Base-by-base conservation (phyloP, 2,329 filamentous ascomycete species). In the Plenodomus lindquistii region DNA sequence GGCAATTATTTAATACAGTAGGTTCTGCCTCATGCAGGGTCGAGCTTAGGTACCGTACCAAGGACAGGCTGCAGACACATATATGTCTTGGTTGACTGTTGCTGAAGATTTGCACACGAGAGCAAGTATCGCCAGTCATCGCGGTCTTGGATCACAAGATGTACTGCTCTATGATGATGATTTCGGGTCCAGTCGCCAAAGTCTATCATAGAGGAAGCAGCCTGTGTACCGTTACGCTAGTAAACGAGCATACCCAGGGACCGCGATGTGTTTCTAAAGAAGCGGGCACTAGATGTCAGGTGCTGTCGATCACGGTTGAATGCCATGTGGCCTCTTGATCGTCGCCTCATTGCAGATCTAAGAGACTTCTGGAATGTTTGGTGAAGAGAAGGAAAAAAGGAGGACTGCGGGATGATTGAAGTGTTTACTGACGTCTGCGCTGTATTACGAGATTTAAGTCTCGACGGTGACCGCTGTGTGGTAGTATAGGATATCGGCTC, bases 231-330 rank as follows among this genome's bases (percentile, higher is more conserved):
- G 22, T 39, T 40, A 18, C 43, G 21, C 20, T 16, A 36, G 8
- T 20, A 34, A 22, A 39, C 45, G 47, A 52, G 44, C 36, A 35
- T 40, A 37, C 36, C 43, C 41, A 46, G 50, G 48, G 31, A 46
- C 46, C 46, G 52, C 50, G 44, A 49, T 52, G 39, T 41, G 17
- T 37, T 42, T 37, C 18, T 48, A 48, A 13, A 31, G 11, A 15
- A 31, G 27, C 37, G 46, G 48, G 40, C 37, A 19, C 24, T 40
- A 41, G 35, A 40, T 24, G 20, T 31, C 18, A 31, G 15, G 27
- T 31, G 27, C 27, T 15, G 29, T 40, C 35, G 48, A 52, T 55
- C 45, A 44, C 36, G 16, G 49, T 29, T 42, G 24, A 46, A 20
- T 19, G 24, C 22, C 20, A 17, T 9, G 13, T 34, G 18, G 40